Evolutionary conservation across 2,329 filamentous ascomycete genomes (phyloP), one percentile per base, ranked within the genome.

Genomic region (Didymella exigua): DNA sequence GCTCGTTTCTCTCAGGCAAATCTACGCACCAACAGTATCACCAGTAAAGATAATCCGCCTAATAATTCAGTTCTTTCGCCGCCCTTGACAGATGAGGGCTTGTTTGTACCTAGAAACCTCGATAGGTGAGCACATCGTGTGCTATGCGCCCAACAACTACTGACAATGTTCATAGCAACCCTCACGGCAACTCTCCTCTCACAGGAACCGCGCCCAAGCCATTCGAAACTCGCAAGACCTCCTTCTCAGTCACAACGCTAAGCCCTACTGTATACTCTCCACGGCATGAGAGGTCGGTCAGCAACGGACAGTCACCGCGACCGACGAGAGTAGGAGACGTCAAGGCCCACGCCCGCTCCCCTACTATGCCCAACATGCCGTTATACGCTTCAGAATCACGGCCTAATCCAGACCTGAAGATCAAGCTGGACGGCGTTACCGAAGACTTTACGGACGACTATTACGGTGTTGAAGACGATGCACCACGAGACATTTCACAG

Each of bases 1-100:
- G 70, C 70, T 49, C 77, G 74, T 42, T 78, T 78, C 64, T 75
- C 75, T 30, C 75, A 70, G 54, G 67, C 69, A 71, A 78, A 67
- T 73, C 77, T 63, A 69, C 80, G 69, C 64, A 77, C 63, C 71
- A 55, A 50, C 46, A 81, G 70, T 63, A 78, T 62, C 43, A 68
- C 67, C 49, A 45, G 14, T 27, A 54, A 59, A 47, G 62, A 54
- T 46, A 69, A 60, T 24, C 63, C 63, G 27, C 59, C 65, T 47
- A 58, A 63, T 49, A 58, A 62, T 49, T 64, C 63, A 29, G 59
- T 65, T 18, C 59, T 69, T 38, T 67, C 69, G 24, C 73, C 74
- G 45, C 70, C 72, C 27, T 59, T 68, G 50, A 74, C 59, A 48
- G 65, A 71, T 46, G 67, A 73, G 47, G 66, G 68, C 24, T 56